Conservation (phyloP, 169 alveolate species). For the Eimeria maxima region DNA sequence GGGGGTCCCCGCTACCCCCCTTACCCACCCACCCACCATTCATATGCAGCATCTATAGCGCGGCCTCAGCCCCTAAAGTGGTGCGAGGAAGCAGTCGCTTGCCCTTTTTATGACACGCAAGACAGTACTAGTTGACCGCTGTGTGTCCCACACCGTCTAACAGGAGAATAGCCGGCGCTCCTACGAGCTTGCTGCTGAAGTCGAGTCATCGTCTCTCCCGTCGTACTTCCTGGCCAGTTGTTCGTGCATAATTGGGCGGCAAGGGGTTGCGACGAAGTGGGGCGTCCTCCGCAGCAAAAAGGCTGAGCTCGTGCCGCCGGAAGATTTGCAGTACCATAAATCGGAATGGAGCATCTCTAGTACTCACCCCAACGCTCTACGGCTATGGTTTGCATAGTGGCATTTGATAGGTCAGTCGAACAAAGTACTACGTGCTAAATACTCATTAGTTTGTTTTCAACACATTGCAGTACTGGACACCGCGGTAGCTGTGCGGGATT, state of each 20-base stretch:
- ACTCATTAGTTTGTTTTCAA: neutral
- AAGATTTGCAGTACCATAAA: neutral
- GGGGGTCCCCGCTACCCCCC: too few relatives aligned
- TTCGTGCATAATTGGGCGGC: neutral
- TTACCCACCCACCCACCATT: too few relatives aligned
- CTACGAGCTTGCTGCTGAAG: neutral
- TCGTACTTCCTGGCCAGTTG: neutral
- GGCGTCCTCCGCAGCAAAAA: neutral
- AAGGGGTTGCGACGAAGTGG: neutral
- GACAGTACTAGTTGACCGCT: neutral
- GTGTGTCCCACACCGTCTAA: neutral
- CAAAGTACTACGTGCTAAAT: neutral
- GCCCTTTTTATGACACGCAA: neutral
- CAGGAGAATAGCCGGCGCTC: neutral
- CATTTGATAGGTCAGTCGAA: too few relatives aligned
- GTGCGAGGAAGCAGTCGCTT: neutral
- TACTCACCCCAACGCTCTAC: neutral
- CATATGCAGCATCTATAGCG: too few relatives aligned
- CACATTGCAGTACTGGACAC: neutral
- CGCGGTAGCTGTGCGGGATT: neutral
- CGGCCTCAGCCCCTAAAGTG: neutral
- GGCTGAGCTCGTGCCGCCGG: neutral
- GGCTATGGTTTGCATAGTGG: neutral
- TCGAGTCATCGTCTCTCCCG: neutral
- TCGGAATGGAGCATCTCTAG: neutral